Conservation (phyloP, 306 rosid genomes). For the Nissolia schottii region DNA sequence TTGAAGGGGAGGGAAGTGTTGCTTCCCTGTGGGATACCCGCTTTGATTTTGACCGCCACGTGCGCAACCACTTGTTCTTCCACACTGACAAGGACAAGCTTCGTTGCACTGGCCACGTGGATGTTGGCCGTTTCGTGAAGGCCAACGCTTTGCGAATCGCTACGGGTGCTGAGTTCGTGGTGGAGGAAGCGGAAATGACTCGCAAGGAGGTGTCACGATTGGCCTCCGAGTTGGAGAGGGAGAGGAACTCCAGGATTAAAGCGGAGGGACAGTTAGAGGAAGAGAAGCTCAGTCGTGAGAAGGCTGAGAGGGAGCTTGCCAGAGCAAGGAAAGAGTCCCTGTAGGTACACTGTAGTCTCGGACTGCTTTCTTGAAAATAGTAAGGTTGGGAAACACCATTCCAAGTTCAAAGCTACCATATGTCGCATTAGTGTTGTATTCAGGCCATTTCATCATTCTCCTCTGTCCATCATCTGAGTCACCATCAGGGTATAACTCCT, state of each 20-base stretch:
- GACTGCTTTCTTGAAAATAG: too few species aligned
- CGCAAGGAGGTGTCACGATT: neutral
- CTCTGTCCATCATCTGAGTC: too few species aligned
- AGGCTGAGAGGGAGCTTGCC: neutral
- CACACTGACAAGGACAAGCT: neutral
- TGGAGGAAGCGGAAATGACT: neutral
- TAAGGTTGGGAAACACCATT: too few species aligned
- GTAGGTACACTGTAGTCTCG: too few species aligned
- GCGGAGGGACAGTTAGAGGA: too few species aligned
- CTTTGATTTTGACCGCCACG: neutral
- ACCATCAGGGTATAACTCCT: too few species aligned
- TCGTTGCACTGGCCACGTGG: neutral
- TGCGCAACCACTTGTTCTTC: neutral
- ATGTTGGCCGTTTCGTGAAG: neutral
- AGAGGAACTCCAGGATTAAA: too few species aligned
- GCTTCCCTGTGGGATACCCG: neutral
- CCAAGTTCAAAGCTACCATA: too few species aligned
- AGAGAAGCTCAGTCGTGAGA: neutral
- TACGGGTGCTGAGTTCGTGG: neutral
- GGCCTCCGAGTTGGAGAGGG: neutral
- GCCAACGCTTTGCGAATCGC: neutral
- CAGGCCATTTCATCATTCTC: too few species aligned
- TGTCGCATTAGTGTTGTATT: too few species aligned
- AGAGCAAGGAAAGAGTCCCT: neutral
- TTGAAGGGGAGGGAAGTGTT: neutral